Conservation (phyloP, 169 alveolate genomes). For the Cryptosporidium sp. region DNA sequence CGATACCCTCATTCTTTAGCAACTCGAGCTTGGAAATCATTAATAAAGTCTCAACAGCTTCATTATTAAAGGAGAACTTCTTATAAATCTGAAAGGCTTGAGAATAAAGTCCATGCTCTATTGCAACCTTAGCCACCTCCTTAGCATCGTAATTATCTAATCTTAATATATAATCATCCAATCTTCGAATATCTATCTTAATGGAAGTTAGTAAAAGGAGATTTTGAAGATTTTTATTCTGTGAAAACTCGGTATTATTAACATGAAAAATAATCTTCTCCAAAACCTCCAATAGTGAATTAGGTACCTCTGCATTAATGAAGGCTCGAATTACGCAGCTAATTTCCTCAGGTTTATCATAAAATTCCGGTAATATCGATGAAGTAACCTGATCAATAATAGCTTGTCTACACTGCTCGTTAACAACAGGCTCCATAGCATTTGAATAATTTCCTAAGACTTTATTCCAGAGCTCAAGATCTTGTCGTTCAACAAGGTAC, state of each 20-base stretch:
- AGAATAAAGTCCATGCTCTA: conserved; percentile 82
- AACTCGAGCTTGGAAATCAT: conserved; percentile 22
- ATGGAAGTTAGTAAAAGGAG: conserved; percentile 94
- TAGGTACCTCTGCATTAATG: conserved; percentile 95
- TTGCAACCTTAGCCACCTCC: conserved; percentile 95
- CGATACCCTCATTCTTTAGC: not conserved
- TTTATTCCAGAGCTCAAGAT: conserved; percentile 95
- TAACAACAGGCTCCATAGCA: conserved; percentile 30
- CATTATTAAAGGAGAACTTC: conserved; percentile 90
- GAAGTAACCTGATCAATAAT: conserved; percentile 96
- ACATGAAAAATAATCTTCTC: conserved; percentile 95
- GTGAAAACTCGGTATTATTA: conserved; percentile 92
- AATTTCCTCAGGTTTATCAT: conserved; percentile 93
- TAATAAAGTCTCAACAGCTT: conserved; percentile 95
- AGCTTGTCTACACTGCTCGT: conserved; percentile 92
- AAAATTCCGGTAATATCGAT: conserved; percentile 95
- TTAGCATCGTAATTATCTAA: conserved; percentile 96
- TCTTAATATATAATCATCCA: conserved; percentile 96
- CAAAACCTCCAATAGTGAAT: conserved; percentile 93
- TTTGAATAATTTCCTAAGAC: conserved; percentile 87
- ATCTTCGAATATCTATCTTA: conserved; percentile 90
- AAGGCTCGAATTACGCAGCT: conserved; percentile 94
- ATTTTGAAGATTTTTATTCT: conserved; percentile 95
- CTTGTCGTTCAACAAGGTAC: conserved; percentile 96
- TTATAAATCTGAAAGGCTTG: conserved; percentile 95